Conservation (phyloP, 2,329 filamentous ascomycete species). For the Alternaria consortialis region DNA sequence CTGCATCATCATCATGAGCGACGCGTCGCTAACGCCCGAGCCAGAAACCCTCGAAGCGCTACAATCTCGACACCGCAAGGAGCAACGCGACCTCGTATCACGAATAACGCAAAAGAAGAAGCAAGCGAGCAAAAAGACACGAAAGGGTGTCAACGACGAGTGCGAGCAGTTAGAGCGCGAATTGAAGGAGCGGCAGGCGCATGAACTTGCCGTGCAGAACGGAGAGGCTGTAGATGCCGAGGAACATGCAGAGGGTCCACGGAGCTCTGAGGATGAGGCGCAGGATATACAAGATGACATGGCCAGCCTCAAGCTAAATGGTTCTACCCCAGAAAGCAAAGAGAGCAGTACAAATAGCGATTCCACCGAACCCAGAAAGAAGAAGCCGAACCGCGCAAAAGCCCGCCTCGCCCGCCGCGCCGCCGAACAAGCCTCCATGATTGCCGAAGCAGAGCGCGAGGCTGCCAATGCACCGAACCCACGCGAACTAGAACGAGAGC, state of each 20-base stretch:
- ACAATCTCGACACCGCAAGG: slow-evolving; percentile 82
- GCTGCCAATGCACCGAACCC: slow-evolving; percentile 62
- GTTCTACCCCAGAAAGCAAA: background rate
- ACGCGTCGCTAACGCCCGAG: slow-evolving; percentile 1
- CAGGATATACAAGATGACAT: slow-evolving; percentile 24
- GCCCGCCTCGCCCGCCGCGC: slow-evolving; percentile 88
- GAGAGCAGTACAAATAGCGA: slow-evolving; percentile 12
- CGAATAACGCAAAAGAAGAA: slow-evolving; percentile 96
- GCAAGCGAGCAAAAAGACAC: slow-evolving; percentile 84
- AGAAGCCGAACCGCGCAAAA: slow-evolving; percentile 90
- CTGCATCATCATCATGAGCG: slow-evolving; percentile 16
- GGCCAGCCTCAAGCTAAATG: slow-evolving; percentile 15
- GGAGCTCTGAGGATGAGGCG: slow-evolving; percentile 15
- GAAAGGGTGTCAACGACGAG: slow-evolving; percentile 68
- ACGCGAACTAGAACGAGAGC: slow-evolving; percentile 54
- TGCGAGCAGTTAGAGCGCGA: slow-evolving; percentile 67
- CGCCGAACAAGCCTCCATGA: slow-evolving; percentile 79
- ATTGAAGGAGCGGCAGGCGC: slow-evolving; percentile 63
- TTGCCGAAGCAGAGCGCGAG: slow-evolving; percentile 75
- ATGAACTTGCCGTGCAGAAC: slow-evolving; percentile 58
- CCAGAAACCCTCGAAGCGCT: slow-evolving; percentile 73
- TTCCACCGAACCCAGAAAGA: slow-evolving; percentile 46
- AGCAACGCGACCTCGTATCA: slow-evolving; percentile 84
- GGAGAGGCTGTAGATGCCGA: slow-evolving; percentile 28
- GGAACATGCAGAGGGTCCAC: slow-evolving; percentile 13